These are phyloP conservation scores for Rhodotorula paludigena DNA, from an alignment of 768 basidiomycete species.

Conservation along the genomic window DNA sequence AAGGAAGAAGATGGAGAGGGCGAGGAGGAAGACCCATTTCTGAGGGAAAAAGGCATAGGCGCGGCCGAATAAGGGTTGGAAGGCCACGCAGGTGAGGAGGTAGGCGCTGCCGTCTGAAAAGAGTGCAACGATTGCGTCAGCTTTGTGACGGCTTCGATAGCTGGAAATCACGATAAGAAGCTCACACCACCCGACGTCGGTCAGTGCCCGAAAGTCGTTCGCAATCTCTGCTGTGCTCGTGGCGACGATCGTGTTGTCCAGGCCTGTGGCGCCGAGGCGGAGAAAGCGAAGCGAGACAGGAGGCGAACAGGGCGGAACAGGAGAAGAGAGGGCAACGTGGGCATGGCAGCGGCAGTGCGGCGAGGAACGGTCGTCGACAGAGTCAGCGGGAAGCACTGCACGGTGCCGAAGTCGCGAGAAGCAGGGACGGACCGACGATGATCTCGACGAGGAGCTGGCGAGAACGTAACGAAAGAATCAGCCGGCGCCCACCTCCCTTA, in stretches of 20 bases:
- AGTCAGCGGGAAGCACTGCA: too few species aligned
- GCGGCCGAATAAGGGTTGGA: slow-evolving; percentile 21
- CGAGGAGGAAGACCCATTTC: slow-evolving; percentile 12
- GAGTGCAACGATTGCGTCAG: fast-evolving
- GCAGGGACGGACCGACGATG: too few species aligned
- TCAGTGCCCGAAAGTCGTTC: slow-evolving; percentile 16
- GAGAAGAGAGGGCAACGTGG: too few species aligned
- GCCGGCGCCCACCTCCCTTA: background rate
- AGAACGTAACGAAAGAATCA: background rate
- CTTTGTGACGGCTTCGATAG: background rate
- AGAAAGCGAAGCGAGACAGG: too few species aligned
- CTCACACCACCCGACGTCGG: slow-evolving; percentile 30
- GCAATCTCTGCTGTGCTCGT: slow-evolving; percentile 12
- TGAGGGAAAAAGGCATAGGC: slow-evolving; percentile 25
- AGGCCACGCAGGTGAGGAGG: slow-evolving; percentile 22
- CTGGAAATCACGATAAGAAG: background rate
- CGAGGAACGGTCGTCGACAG: too few species aligned
- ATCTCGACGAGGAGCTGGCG: slow-evolving; percentile 26
- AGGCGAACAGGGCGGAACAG: too few species aligned
- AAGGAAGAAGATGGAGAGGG: slow-evolving; percentile 11
- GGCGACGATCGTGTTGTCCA: slow-evolving; percentile 34
- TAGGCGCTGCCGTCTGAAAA: slow-evolving; percentile 13
- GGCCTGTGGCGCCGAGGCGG: too few species aligned
- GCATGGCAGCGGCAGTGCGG: too few species aligned
- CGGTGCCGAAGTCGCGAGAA: too few species aligned